A percentile compares a stretch with the other conserved stretches of the same genome.
Evolutionary conservation across 805 yeast species (phyloP).

Genomic region (Cyberlindnera saturnus): DNA sequence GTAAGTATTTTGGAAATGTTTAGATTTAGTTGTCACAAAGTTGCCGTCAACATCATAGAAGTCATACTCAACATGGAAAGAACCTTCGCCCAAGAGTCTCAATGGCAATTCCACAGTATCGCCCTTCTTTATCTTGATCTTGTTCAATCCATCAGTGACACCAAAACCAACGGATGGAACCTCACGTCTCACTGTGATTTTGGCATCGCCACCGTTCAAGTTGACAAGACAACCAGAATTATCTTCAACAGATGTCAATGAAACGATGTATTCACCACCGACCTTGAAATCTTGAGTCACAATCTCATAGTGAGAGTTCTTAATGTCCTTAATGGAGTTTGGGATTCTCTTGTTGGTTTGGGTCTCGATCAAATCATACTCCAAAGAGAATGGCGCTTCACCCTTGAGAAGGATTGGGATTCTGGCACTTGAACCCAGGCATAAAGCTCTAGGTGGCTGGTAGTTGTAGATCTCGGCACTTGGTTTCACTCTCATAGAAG

Average conservation of each 20-base stretch:
- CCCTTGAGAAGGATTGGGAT: slow-evolving; percentile 68
- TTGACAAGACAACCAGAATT: slow-evolving; percentile 75
- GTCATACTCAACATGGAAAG: slow-evolving; percentile 36
- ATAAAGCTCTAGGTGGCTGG: slow-evolving; percentile 25
- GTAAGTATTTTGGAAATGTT: slow-evolving; percentile 15
- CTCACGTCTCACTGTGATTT: slow-evolving; percentile 62
- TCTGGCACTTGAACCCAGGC: slow-evolving; percentile 39
- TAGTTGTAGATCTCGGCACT: slow-evolving; percentile 31
- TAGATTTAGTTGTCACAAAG: slow-evolving; percentile 18
- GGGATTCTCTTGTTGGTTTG: slow-evolving; percentile 42
- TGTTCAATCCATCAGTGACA: slow-evolving; percentile 29
- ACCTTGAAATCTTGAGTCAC: slow-evolving; percentile 45
- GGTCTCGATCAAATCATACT: slow-evolving; percentile 60
- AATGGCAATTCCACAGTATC: slow-evolving; percentile 53
- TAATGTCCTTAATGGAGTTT: slow-evolving; percentile 36
- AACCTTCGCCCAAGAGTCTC: slow-evolving; percentile 50
- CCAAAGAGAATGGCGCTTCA: slow-evolving; percentile 67
- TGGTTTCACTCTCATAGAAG: slow-evolving; percentile 70
- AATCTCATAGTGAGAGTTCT: slow-evolving; percentile 33
- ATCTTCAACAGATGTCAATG: slow-evolving; percentile 63
- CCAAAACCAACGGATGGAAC: slow-evolving; percentile 54
- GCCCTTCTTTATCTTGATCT: slow-evolving; percentile 53
- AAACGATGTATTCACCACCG: slow-evolving; percentile 72
- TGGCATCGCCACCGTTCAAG: slow-evolving; percentile 55
- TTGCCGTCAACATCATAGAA: slow-evolving; percentile 26